phyloP scores from a whole-genome alignment of 169 alveolate species.

The Neospora caninum region DNA sequence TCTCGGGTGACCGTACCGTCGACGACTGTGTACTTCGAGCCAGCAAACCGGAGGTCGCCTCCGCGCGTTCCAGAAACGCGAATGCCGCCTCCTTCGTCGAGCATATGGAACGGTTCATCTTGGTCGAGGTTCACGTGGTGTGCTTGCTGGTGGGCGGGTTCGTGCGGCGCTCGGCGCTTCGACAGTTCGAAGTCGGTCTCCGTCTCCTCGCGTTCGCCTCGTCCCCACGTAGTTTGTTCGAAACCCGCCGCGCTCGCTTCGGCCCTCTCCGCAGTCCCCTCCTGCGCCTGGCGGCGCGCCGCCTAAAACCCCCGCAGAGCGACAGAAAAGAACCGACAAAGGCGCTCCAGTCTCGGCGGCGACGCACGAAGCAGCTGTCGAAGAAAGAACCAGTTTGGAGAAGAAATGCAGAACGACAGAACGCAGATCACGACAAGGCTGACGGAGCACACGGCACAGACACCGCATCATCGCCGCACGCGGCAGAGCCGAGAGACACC shows the following conservation, averaged over 20 bases:
- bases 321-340: background rate
- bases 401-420: no score
- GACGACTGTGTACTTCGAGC: background rate
- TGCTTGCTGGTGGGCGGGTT: no score
- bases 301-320: background rate
- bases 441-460: no score
- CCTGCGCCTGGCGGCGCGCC: background rate
- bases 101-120: constrained; percentile 23
- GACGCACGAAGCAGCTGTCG: no score
- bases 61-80: background rate
- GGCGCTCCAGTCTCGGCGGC: no score
- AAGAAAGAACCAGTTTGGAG: no score
- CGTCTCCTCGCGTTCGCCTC: background rate
- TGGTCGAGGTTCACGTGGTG: background rate
- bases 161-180: background rate
- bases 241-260: background rate
- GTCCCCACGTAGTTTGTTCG: no score
- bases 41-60: background rate
- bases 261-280: background rate
- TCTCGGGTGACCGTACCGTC: background rate
- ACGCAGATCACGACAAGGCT: no score
- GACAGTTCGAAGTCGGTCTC: background rate
- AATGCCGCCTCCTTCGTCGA: background rate
- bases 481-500: no score
- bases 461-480: no score